Evolutionary conservation across 768 basidiomycete genomes (phyloP).

Genomic region (Psilocybe tampanensis): DNA sequence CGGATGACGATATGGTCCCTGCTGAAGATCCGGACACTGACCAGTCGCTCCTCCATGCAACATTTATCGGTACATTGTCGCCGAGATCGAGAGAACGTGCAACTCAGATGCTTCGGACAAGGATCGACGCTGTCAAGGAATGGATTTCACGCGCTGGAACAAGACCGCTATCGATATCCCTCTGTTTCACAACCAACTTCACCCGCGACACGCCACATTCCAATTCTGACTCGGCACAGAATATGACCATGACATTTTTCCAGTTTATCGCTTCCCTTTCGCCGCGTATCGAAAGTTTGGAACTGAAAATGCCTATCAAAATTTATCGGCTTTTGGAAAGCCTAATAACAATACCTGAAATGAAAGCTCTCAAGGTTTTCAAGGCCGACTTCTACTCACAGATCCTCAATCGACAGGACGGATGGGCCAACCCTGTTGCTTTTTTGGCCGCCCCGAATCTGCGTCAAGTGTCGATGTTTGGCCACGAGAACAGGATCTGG

Average conservation of each 20-base stretch:
- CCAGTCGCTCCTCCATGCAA: too few relatives aligned
- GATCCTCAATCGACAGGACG: background rate
- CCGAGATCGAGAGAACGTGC: background rate
- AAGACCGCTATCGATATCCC: background rate
- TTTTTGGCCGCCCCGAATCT: background rate
- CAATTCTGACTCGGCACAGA: background rate
- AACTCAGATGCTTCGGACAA: background rate
- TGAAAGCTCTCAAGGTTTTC: background rate
- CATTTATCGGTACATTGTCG: background rate
- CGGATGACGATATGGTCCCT: background rate
- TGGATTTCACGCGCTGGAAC: background rate
- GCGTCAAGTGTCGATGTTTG: background rate
- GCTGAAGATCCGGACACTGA: background rate
- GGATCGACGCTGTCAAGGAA: background rate
- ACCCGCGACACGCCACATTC: background rate
- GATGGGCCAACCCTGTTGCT: background rate
- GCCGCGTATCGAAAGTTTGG: background rate
- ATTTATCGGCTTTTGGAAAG: background rate
- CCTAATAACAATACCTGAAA: background rate
- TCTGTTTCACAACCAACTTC: background rate
- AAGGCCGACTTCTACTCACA: background rate
- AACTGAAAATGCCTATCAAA: background rate
- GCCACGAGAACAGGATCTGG: background rate
- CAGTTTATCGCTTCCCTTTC: background rate
- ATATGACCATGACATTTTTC: background rate